Base-by-base conservation (phyloP, 805 yeast genomes). In the Cyberlindnera galapagoensis region DNA sequence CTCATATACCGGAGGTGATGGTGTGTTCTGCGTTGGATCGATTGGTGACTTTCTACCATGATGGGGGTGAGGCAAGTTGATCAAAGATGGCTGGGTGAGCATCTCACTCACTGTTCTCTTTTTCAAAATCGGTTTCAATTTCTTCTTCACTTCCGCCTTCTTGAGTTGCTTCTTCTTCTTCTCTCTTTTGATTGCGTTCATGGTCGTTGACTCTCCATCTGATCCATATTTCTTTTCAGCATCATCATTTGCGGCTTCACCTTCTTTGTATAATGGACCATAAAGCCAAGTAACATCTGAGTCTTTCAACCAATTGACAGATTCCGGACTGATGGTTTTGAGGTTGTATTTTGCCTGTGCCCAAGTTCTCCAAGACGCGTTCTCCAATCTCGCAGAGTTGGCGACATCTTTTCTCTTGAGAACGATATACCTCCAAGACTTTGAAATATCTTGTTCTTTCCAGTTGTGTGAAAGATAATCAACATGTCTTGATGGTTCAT, bases 281-380 rank as follows among this genome's bases (percentile, higher is more conserved):
- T 90, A 92, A 10, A 92, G 70, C 98, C 98, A 92, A 2, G 97
- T 87, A 9, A 92, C 96, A 56, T 92, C 99, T 37, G 81, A 80
- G 49, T 92, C 99, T 59, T 94, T 92, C 26, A 86, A 76, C 99
- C 99, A 92, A 57, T 92, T 90, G 28, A 92, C 83, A 22, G 74
- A 71, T 49, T 86, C 94, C 1, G 99, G 98, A 13, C 88, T 76
- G 6, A 90, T 84, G 0, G 98, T 92, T 42, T 65, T 65, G 32
- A 81, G 62, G 36, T 82, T 74, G 44, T 79, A 74, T 52, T 87
- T 77, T 23, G 92, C 80, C 59, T 92, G 94, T 9, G 94, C 87
- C 98, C 97, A 92, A 5, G 97, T 92, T 57, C 98, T 72, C 98
- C 98, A 90, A 33, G 90, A 76, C 2, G 97, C 97, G 52, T 83